phyloP scores from a whole-genome alignment of 352 stramenopile species.

The Phytophthora tentaculata region DNA sequence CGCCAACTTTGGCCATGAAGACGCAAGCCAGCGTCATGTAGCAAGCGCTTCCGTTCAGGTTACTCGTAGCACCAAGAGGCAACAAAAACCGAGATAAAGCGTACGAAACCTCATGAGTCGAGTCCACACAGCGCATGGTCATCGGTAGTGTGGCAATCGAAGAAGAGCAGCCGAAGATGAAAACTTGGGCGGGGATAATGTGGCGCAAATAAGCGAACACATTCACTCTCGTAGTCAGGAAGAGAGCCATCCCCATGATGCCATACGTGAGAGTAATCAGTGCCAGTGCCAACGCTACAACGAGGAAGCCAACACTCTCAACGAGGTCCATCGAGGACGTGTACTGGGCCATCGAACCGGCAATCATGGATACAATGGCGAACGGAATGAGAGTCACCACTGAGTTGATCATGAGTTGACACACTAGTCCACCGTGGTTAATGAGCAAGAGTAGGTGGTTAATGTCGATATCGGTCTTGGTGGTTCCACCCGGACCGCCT shows the following conservation, averaged over 20 bases:
- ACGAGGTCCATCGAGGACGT: slow-evolving; percentile 47
- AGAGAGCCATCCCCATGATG: slow-evolving; percentile 59
- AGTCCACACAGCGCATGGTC: slow-evolving; percentile 77
- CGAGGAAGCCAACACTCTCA: slow-evolving; percentile 59
- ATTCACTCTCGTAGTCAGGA: slow-evolving; percentile 63
- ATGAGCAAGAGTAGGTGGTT: slow-evolving; percentile 77
- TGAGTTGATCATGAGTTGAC: slow-evolving; percentile 75
- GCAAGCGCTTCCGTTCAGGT: slow-evolving; percentile 73
- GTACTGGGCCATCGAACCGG: slow-evolving; percentile 65
- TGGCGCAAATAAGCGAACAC: slow-evolving; percentile 70
- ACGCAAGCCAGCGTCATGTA: slow-evolving; percentile 81
- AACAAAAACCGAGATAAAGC: slow-evolving; percentile 70
- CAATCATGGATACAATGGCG: slow-evolving; percentile 78
- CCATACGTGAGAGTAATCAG: slow-evolving; percentile 56
- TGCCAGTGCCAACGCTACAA: slow-evolving; percentile 50
- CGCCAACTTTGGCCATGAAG: slow-evolving; percentile 72
- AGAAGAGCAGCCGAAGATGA: slow-evolving; percentile 81
- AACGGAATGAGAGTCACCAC: slow-evolving; percentile 69
- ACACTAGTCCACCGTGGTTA: slow-evolving; percentile 62
- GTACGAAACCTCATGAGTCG: slow-evolving; percentile 65
- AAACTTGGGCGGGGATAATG: slow-evolving; percentile 76
- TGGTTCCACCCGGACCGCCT: slow-evolving; percentile 14
- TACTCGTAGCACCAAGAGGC: slow-evolving; percentile 68
- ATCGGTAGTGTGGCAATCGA: slow-evolving; percentile 82
- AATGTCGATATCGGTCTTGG: slow-evolving; percentile 39